Percentiles rank a stretch among this genome's conserved stretches.
Conservation (phyloP, 257 asterid species). For the Gentiana straminea region DNA sequence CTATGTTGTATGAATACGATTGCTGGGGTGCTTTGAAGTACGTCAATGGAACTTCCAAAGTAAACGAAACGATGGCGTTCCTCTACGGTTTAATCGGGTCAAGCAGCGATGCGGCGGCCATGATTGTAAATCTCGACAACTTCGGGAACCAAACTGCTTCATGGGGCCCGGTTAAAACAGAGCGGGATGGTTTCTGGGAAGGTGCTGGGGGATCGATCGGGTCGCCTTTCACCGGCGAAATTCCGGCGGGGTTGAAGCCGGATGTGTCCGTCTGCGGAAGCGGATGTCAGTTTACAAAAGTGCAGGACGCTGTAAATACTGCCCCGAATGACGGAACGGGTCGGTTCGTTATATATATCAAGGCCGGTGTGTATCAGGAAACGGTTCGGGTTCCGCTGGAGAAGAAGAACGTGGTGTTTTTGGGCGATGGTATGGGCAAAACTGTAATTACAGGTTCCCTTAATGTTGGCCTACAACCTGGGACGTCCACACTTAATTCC, state of each 20-base stretch:
- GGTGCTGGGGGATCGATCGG: conserved; percentile 5
- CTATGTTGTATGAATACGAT: conserved; percentile 39
- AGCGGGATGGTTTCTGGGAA: conserved; percentile 39
- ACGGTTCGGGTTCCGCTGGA: conserved; percentile 19
- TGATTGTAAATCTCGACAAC: conserved; percentile 33
- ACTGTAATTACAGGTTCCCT: conserved; percentile 35
- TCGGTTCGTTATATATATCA: conserved; percentile 24
- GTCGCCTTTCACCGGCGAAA: conserved; percentile 14
- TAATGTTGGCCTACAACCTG: conserved; percentile 25
- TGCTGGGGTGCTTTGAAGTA: conserved; percentile 50
- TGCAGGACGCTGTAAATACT: conserved; percentile 39
- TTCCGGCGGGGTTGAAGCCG: conserved; percentile 19
- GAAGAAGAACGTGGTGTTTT: conserved; percentile 25
- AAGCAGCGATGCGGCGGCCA: conserved; percentile 30
- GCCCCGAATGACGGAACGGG: conserved; percentile 18
- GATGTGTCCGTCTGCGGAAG: conserved; percentile 28
- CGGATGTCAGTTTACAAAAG: conserved; percentile 19
- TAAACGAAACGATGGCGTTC: conserved; percentile 34
- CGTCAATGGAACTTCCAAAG: conserved; percentile 39
- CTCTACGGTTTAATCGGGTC: conserved; percentile 21
- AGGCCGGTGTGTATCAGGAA: conserved; percentile 21
- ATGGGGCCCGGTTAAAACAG: conserved; percentile 31
- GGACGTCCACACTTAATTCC: conserved; percentile 24
- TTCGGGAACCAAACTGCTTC: conserved; percentile 13
- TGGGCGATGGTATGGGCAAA: conserved; percentile 49